A percentile compares a stretch with the other conserved stretches of the same genome.
Conservation (phyloP, 371 early-diverging fungal genomes). For the Gilbertella persicaria region DNA sequence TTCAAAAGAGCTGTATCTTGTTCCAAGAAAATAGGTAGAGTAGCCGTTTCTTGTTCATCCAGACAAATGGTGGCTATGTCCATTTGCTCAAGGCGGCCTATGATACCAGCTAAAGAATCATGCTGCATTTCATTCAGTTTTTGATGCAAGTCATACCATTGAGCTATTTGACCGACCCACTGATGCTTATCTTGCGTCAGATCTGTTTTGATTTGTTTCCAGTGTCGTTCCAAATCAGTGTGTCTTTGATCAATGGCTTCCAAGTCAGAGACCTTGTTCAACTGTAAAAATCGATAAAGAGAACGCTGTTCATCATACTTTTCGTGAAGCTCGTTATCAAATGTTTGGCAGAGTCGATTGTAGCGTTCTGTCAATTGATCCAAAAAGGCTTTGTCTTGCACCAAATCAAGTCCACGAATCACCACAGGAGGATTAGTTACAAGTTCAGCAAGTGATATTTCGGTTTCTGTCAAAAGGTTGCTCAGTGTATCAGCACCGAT, state of each 20-base stretch:
- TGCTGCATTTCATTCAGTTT: conserved; percentile 8
- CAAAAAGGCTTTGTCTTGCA: not conserved
- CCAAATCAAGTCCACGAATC: conserved; percentile 2
- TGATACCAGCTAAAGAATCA: not conserved
- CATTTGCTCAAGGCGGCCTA: not conserved
- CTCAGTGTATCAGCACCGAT: conserved; percentile 1
- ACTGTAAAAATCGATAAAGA: conserved; percentile 21
- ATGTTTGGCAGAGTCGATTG: not conserved
- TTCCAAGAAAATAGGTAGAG: conserved; percentile 7
- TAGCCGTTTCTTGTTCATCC: not conserved
- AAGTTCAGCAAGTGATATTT: conserved; percentile 1
- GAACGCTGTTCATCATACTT: conserved; percentile 25
- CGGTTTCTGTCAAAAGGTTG: not conserved
- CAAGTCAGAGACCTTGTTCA: conserved; percentile 17
- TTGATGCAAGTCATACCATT: conserved; percentile 1
- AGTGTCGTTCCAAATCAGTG: conserved; percentile 7
- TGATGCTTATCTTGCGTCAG: conserved; percentile 5
- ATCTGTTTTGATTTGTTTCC: conserved; percentile 14
- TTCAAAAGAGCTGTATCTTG: conserved; percentile 2
- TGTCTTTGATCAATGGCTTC: conserved; percentile 10
- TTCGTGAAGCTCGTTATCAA: conserved; percentile 13
- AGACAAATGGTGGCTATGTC: not conserved
- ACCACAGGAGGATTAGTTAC: not conserved
- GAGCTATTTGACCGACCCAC: conserved; percentile 4
- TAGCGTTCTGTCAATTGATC: not conserved